Conservation (phyloP, 163 green algal species). For the Scenedesmus sp. region DNA sequence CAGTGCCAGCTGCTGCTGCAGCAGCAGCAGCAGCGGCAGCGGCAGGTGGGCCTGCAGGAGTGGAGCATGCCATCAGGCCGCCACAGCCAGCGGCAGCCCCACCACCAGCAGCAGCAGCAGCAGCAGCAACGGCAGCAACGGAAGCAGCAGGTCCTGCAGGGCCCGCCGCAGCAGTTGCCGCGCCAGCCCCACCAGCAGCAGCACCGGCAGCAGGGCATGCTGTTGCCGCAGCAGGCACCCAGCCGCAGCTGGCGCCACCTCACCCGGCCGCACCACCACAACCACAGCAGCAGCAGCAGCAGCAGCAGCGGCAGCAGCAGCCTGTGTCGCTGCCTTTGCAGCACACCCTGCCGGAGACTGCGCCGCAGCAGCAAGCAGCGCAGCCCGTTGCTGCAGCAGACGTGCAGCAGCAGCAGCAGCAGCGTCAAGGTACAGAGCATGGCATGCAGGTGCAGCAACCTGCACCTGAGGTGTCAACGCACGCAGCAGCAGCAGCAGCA, state of each 20-base stretch:
- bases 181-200: not conserved
- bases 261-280: not conserved
- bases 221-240: not conserved
- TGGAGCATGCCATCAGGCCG: too few relatives aligned
- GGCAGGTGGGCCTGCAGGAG: too few relatives aligned
- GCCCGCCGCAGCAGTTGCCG: not conserved
- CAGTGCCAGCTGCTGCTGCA: not conserved
- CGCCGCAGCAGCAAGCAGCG: not conserved
- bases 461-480: not conserved
- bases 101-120: not conserved
- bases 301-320: not conserved
- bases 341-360: not conserved
- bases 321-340: not conserved
- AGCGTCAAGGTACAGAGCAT: not conserved
- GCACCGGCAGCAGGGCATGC: not conserved
- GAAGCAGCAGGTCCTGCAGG: not conserved
- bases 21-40: not conserved
- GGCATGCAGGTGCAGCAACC: not conserved
- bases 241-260: not conserved
- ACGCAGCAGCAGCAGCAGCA: not conserved
- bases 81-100: not conserved
- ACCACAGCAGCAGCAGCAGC: not conserved
- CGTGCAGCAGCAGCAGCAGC: not conserved
- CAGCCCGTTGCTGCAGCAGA: not conserved
- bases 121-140: constrained; percentile 3